Percentiles rank a stretch among this genome's conserved stretches.
Evolutionary conservation across 2,329 filamentous ascomycete genomes (phyloP).

Genomic region (Monosporascus sp.): DNA sequence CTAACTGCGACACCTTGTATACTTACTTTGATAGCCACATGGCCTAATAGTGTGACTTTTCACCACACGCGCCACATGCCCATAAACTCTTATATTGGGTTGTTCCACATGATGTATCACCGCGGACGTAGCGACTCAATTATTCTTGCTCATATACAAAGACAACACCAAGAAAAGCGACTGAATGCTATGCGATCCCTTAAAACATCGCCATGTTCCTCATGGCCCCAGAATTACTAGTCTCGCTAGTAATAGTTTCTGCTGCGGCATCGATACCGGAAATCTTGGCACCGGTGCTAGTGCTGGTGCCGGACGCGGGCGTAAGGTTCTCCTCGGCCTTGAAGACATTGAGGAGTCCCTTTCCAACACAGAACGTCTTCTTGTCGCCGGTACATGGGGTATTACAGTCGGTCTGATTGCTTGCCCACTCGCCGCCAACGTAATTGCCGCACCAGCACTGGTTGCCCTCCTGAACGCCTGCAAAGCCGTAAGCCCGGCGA

Average conservation of each 20-base stretch:
- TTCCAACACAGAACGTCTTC: conserved; percentile 29
- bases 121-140: too few species aligned
- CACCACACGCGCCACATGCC: too few species aligned
- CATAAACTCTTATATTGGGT: too few species aligned
- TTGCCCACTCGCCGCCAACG: conserved; percentile 12
- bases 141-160: too few species aligned
- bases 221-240: conserved; percentile 1
- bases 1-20: too few species aligned
- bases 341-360: conserved; percentile 25
- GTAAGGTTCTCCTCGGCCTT: conserved; percentile 2
- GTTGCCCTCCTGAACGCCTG: conserved; percentile 31
- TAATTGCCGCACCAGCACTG: conserved; percentile 36
- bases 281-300: not conserved
- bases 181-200: too few species aligned
- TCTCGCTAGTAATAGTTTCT: conserved; percentile 1
- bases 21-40: too few species aligned
- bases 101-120: too few species aligned
- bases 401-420: conserved; percentile 21
- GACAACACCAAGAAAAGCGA: too few species aligned
- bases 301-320: not conserved
- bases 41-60: too few species aligned
- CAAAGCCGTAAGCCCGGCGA: conserved; percentile 28
- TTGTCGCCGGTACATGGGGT: conserved; percentile 28
- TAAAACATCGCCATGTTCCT: not conserved
- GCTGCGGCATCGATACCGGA: not conserved